These are phyloP conservation scores for Annulohypoxylon moriforme DNA, from an alignment of 495 filamentous ascomycete species.

Conservation along the genomic window DNA sequence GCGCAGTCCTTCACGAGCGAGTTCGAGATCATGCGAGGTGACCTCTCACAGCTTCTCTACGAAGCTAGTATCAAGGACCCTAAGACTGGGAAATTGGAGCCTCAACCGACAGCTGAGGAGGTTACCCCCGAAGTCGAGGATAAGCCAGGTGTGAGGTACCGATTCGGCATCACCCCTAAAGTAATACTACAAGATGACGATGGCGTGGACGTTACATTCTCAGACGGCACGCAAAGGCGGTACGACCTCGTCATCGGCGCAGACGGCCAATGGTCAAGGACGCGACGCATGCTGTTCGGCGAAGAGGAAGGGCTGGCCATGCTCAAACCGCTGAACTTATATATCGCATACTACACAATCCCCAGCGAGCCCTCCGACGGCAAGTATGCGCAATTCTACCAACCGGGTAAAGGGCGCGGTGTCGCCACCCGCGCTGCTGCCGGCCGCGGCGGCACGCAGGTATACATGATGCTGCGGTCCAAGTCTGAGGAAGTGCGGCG, in stretches of 20 bases:
- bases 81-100: constrained; percentile 26
- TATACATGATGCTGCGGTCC: constrained; percentile 37
- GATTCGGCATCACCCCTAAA: constrained; percentile 24
- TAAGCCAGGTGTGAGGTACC: constrained; percentile 36
- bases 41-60: constrained; percentile 59
- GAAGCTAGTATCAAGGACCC: constrained; percentile 56
- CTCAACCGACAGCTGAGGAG: background rate
- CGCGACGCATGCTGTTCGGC: constrained; percentile 52
- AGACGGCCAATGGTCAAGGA: constrained; percentile 61
- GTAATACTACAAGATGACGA: constrained; percentile 33
- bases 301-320: constrained; percentile 33
- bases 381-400: constrained; percentile 38
- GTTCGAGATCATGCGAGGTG: constrained; percentile 66
- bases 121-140: background rate
- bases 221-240: constrained; percentile 44
- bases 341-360: constrained; percentile 34
- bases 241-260: constrained; percentile 64
- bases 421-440: constrained; percentile 20
- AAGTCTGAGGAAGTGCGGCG: constrained; percentile 36
- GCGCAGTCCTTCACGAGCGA: constrained; percentile 60
- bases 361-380: constrained; percentile 12
- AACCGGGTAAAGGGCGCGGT: constrained; percentile 24
- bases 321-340: constrained; percentile 35
- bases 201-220: constrained; percentile 45
- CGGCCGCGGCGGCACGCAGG: constrained; percentile 37